Evolutionary conservation across 192 early-diverging fungal species (phyloP).

Genomic region (Phycomyces blakesleeanus): DNA sequence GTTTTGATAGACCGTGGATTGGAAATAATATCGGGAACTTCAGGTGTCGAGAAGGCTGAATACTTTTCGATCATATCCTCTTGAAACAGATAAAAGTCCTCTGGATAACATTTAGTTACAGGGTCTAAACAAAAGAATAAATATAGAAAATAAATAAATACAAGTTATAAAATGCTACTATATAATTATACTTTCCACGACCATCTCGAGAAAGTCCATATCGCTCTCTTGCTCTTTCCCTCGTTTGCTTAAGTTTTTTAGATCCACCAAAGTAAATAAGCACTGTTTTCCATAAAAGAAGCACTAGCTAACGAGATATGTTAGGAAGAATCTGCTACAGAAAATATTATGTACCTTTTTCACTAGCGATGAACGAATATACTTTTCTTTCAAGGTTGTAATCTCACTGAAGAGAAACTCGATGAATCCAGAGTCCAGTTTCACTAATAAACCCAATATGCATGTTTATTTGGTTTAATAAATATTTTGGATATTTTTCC

Average conservation of each 20-base stretch:
- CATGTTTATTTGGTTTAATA: neutral
- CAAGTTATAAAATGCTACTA: no score
- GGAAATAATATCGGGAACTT: neutral
- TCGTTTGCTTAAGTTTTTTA: constrained; percentile 17
- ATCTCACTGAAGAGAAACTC: constrained; percentile 63
- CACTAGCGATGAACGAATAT: constrained; percentile 61
- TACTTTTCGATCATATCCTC: constrained; percentile 31
- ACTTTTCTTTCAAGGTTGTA: constrained; percentile 58
- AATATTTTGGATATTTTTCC: no score
- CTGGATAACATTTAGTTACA: constrained; percentile 51
- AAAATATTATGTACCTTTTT: constrained; percentile 48
- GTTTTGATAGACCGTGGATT: constrained; percentile 18
- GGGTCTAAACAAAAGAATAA: neutral
- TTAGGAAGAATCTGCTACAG: neutral
- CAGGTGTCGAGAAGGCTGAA: neutral
- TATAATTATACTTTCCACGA: no score
- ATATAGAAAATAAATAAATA: neutral
- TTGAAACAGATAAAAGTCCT: constrained; percentile 57
- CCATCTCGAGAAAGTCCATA: neutral
- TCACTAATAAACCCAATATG: constrained; percentile 52
- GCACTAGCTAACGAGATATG: constrained; percentile 46
- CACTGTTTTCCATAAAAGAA: constrained; percentile 67
- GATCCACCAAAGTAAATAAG: constrained; percentile 53
- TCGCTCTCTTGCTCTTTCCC: neutral
- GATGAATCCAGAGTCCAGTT: constrained; percentile 59